Evolutionary conservation across 2,329 filamentous ascomycete species (phyloP).

Genomic region (Calonectria honghensis): DNA sequence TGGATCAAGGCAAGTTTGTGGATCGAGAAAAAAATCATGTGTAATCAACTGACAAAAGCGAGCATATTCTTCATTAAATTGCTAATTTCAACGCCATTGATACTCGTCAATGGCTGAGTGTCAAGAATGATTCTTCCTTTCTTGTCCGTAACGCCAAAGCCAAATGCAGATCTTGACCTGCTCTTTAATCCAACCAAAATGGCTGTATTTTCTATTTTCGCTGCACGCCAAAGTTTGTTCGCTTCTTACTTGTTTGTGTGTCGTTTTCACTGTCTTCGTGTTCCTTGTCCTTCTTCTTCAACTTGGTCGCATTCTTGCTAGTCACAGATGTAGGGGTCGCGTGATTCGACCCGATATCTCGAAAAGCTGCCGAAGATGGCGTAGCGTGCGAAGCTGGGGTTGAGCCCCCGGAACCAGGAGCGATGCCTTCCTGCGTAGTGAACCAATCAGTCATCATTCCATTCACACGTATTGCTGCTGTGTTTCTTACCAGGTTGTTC

Average conservation of each 20-base stretch:
- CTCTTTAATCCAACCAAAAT: background rate
- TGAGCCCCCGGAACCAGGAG: slow-evolving; percentile 61
- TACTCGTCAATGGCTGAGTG: background rate
- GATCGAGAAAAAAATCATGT: background rate
- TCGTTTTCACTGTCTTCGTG: slow-evolving; percentile 77
- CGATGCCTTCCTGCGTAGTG: slow-evolving; percentile 50
- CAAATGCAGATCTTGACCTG: slow-evolving; percentile 5
- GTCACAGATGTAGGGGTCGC: slow-evolving; percentile 74
- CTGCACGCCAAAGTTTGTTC: slow-evolving; percentile 75
- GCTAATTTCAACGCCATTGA: slow-evolving; percentile 19
- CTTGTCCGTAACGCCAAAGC: slow-evolving; percentile 29
- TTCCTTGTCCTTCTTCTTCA: slow-evolving; percentile 73
- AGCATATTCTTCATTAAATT: background rate
- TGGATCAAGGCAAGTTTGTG: background rate
- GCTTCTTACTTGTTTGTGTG: slow-evolving; percentile 70
- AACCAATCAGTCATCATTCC: slow-evolving; percentile 34
- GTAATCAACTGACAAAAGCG: background rate
- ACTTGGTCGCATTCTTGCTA: slow-evolving; percentile 68
- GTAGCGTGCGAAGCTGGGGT: slow-evolving; percentile 61
- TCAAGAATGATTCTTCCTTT: slow-evolving; percentile 10
- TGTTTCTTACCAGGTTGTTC: slow-evolving; percentile 58
- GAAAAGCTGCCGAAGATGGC: slow-evolving; percentile 72
- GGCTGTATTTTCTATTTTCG: slow-evolving; percentile 63
- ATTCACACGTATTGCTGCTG: background rate
- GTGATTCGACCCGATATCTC: slow-evolving; percentile 69